Evolutionary conservation across 495 filamentous ascomycete genomes (phyloP).

Genomic region (Hypoxylon cercidicola): DNA sequence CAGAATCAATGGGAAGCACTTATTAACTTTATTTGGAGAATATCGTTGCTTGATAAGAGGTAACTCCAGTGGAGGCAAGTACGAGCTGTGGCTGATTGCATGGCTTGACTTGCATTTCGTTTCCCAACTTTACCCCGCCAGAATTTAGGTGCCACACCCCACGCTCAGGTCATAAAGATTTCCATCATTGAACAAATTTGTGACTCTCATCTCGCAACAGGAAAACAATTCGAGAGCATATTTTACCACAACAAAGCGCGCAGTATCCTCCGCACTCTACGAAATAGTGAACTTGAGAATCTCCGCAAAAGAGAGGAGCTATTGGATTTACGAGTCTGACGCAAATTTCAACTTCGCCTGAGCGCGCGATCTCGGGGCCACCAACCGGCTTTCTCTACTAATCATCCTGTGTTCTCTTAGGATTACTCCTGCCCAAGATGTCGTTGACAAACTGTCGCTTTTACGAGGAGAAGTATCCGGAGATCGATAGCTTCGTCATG

Average conservation of each 20-base stretch:
- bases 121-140: slow-evolving; percentile 29
- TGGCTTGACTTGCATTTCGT: background rate
- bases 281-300: slow-evolving; percentile 1
- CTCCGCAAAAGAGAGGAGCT: slow-evolving; percentile 1
- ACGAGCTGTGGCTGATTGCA: background rate
- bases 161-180: slow-evolving; percentile 46
- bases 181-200: slow-evolving; percentile 43
- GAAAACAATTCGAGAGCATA: slow-evolving; percentile 8
- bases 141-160: slow-evolving; percentile 42
- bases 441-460: slow-evolving; percentile 98
- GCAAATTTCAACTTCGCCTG: slow-evolving; percentile 26
- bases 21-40: too few species aligned
- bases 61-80: too few species aligned
- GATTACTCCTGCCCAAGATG: slow-evolving; percentile 65
- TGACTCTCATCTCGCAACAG: slow-evolving; percentile 24
- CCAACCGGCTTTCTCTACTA: slow-evolving; percentile 24
- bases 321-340: slow-evolving; percentile 16
- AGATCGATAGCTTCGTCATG: slow-evolving; percentile 99
- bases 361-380: slow-evolving; percentile 40
- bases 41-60: too few species aligned
- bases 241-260: slow-evolving; percentile 18
- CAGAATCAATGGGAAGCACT: too few species aligned
- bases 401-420: slow-evolving; percentile 14
- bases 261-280: background rate
- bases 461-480: slow-evolving; percentile 98